Evolutionary conservation across 176 grass and related monocot genomes (phyloP).

Genomic region (Musa beccarii): DNA sequence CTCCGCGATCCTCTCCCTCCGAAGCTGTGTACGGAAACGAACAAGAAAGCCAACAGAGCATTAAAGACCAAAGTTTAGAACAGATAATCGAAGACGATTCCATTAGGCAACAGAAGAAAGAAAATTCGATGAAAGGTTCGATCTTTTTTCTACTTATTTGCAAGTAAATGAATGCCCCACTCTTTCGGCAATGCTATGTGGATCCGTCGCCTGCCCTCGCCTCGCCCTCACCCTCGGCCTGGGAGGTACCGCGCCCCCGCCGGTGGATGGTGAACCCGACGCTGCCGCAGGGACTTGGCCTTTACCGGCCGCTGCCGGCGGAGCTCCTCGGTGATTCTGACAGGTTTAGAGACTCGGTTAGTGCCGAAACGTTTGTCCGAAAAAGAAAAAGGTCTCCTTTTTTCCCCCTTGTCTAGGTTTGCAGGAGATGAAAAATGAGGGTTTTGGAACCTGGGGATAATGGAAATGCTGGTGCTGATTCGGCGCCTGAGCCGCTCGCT

Average conservation of each 20-base stretch:
- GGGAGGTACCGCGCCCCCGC: background rate
- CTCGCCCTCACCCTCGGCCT: slow-evolving; percentile 22
- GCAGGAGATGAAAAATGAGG: background rate
- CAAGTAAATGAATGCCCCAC: slow-evolving; percentile 25
- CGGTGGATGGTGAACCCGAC: slow-evolving; percentile 23
- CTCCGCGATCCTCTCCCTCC: slow-evolving; percentile 96
- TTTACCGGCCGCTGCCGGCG: slow-evolving; percentile 18
- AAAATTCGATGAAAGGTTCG: background rate
- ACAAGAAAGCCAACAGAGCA: background rate
- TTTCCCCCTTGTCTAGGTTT: background rate
- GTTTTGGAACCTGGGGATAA: background rate
- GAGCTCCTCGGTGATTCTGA: slow-evolving; percentile 45
- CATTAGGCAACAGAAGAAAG: background rate
- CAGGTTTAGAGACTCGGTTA: background rate
- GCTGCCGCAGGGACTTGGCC: background rate
- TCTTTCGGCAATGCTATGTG: slow-evolving; percentile 50
- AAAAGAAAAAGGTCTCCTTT: background rate
- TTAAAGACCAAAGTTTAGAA: background rate
- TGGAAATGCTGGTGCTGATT: slow-evolving; percentile 2
- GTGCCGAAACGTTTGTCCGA: too few relatives aligned
- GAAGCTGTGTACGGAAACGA: slow-evolving; percentile 41
- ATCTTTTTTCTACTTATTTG: background rate
- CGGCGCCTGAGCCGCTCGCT: background rate
- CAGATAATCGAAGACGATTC: background rate
- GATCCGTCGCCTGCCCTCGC: slow-evolving; percentile 26